Evolutionary conservation across 2,329 filamentous ascomycete species (phyloP), one percentile per base, ranked within the genome.

Genomic region (Hymenoscyphus fraxineus): DNA sequence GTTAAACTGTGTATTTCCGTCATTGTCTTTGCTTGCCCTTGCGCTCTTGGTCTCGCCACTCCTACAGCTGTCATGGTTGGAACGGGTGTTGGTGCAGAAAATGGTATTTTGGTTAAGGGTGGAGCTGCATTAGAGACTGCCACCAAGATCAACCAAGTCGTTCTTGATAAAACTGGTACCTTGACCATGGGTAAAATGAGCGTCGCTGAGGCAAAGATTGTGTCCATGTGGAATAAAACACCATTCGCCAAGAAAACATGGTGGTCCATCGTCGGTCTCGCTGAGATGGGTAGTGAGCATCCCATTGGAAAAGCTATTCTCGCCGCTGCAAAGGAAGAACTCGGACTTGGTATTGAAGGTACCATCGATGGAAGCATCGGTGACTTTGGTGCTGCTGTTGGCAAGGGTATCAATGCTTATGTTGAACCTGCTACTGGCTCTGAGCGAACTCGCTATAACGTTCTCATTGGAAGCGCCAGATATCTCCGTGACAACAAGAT

Each of bases 51-150:
- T 63, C 84, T 99, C 19, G 93, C 93, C 31, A 98, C 95, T 1
- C 95, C 95, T 2, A 99, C 95, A 0, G 95, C 95, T 2, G 93
- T 99, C 75, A 98, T 99, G 95, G 95, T 99, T 38, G 95, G 95
- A 55, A 98, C 95, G n/a, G 95, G 95, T 65, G 88, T 97, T 39
- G 95, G 95, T 60, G 95, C 95, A 2, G 91, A 97, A 77, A 90
- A 97, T 71, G 95, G 95, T 31, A 99, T 99, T 71, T 82, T 99
- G n/a, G 93, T 98, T 76, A 99, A 99, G 79, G 94, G 95, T 62
- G 95, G 95, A 63, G 93, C 92, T 51, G 93, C 93, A 38, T 81
- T 99, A 3, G 94, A 99, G 79, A 92, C 87, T 4, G 91, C 93
- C 0, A 98, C 93, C 9, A 94, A 92, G 76, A 85, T 98, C 69